Percentiles rank a stretch among this genome's conserved stretches.
phyloP scores from a whole-genome alignment of 2,329 filamentous ascomycete genomes.

The Dactylonectria estremocensis region DNA sequence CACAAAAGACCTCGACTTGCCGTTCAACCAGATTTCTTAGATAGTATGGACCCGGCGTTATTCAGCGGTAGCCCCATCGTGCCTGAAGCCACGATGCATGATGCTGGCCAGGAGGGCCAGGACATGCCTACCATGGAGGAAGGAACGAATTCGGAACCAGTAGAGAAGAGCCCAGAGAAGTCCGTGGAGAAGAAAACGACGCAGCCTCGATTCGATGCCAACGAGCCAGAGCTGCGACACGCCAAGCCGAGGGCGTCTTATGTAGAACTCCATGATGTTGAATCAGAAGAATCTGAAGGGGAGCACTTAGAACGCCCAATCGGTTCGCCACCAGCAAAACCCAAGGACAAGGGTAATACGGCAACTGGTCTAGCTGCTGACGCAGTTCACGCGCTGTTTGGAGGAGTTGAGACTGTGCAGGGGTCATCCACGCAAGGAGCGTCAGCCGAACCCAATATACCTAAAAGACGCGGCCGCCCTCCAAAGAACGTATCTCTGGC shows the following conservation, averaged over 20 bases:
- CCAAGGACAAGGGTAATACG: slow-evolving; percentile 23
- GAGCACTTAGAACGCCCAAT: slow-evolving; percentile 51
- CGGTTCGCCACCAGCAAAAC: slow-evolving; percentile 22
- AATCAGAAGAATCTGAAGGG: slow-evolving; percentile 60
- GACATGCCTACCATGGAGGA: slow-evolving; percentile 36
- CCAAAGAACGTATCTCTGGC: slow-evolving; percentile 46
- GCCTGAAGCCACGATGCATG: slow-evolving; percentile 42
- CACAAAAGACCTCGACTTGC: slow-evolving; percentile 58
- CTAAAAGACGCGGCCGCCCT: slow-evolving; percentile 52
- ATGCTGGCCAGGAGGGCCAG: slow-evolving; percentile 33
- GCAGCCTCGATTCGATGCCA: slow-evolving; percentile 56
- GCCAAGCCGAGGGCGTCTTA: slow-evolving; percentile 68
- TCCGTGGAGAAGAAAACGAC: slow-evolving; percentile 39
- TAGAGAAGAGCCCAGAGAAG: slow-evolving; percentile 33
- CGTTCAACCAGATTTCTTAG: slow-evolving; percentile 51
- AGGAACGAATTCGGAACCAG: slow-evolving; percentile 8
- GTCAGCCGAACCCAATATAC: slow-evolving; percentile 20
- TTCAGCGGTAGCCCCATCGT: slow-evolving; percentile 50
- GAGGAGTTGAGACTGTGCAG: slow-evolving; percentile 24
- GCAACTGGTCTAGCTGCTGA: slow-evolving; percentile 60
- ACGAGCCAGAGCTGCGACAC: slow-evolving; percentile 66
- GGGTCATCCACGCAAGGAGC: slow-evolving; percentile 16
- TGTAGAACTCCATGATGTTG: slow-evolving; percentile 62
- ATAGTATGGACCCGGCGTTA: slow-evolving; percentile 69
- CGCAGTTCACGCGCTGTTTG: slow-evolving; percentile 51